These are phyloP conservation scores for Aureobasidium sp. DNA, from an alignment of 2,329 filamentous ascomycete species.

Conservation along the genomic window DNA sequence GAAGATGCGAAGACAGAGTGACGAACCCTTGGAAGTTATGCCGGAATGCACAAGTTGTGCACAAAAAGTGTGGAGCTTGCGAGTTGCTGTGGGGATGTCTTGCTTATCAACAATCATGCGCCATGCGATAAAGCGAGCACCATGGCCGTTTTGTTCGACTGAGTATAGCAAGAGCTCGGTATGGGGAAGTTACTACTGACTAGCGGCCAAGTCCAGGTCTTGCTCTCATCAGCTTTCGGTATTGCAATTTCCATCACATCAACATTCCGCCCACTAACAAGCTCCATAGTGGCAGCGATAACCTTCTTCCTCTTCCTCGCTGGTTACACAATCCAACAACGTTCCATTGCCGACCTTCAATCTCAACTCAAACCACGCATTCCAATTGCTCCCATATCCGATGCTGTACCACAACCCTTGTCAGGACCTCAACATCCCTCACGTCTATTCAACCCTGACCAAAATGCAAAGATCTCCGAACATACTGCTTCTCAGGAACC, in stretches of 20 bases:
- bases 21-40: neutral
- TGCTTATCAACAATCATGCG: constrained; percentile 13
- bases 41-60: neutral
- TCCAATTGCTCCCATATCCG: constrained; percentile 29
- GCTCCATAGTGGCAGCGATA: constrained; percentile 55
- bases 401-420: constrained; percentile 10
- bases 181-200: constrained; percentile 50
- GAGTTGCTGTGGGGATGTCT: constrained; percentile 12
- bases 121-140: neutral
- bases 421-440: constrained; percentile 17
- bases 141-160: constrained; percentile 3
- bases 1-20: neutral
- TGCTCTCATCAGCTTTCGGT: constrained; percentile 58
- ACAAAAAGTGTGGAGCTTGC: neutral
- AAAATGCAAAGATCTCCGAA: constrained; percentile 13
- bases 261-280: neutral
- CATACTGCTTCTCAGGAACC: constrained; percentile 22
- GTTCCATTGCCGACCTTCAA: constrained; percentile 58
- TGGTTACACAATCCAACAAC: constrained; percentile 80
- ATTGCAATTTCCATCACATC: constrained; percentile 21
- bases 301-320: constrained; percentile 78
- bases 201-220: constrained; percentile 61
- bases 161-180: neutral
- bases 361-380: constrained; percentile 55
- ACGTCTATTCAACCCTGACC: constrained; percentile 19